Evolutionary conservation across 139 green algal genomes (phyloP), one percentile per base, ranked within the genome.

Genomic region (Micractinium sp.): DNA sequence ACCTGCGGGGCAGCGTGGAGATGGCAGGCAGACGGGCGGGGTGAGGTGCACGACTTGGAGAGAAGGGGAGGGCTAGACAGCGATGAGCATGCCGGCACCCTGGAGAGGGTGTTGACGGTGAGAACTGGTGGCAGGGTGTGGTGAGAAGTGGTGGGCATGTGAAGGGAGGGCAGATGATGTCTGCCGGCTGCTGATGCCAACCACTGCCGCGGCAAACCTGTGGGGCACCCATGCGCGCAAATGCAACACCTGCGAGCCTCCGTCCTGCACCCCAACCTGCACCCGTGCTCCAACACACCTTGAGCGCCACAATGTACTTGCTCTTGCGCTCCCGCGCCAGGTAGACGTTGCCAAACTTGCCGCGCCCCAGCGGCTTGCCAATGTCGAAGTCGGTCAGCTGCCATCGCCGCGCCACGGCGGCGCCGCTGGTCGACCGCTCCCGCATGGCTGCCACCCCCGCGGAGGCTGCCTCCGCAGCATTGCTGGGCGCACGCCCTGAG

Each of bases 301-400:
- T 99, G 0, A 99, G 90, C 0, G 98, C 98, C 39, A 99, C 96
- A 14, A 99, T 96, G 90, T 95, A 99, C 87, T 98, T 95, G 91
- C 90, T 98, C 56, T 93, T 90, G 90, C 96, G 97, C 92, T 99
- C 98, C 5, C 98, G 91, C 0, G 98, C 98, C 38, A 99, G 91
- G 94, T 99, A 99, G 27, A 99, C 98, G 82, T 99, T 99, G 73
- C 98, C 98, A 93, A 99, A 99, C 89, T 99, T 99, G 81, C 98
- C 98, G 66, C 95, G 93, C 3, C 98, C 98, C 33, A 99, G 93
- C 13, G 97, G 98, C 89, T 95, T 97, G 41, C 98, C 98, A 41
- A 99, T 99, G 83, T 99, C 98, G 88, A 99, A 99, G 91, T 99
- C 97, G 18, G 87, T 89, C 13, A 99, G 93, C 88, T 93, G 91